Percentiles rank a stretch among this genome's conserved stretches.
Conservation (phyloP, 1,139 yeast species). For the Candida tetrigidarum region DNA sequence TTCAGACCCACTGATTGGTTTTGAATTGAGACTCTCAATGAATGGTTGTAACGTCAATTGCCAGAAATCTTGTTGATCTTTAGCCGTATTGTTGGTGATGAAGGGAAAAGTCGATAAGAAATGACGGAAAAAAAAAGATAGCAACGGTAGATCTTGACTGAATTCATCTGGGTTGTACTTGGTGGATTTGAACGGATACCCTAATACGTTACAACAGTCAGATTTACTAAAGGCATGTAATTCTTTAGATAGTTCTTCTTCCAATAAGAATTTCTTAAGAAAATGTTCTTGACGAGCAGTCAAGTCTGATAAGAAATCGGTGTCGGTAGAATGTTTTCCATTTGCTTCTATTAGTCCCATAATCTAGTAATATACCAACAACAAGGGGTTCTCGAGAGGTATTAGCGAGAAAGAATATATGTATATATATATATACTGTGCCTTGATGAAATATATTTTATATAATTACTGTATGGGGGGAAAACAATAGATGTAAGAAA, state of each 20-base stretch:
- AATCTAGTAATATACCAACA: neutral
- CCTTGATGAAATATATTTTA: too few species aligned
- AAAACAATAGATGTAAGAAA: too few species aligned
- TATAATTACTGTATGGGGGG: too few species aligned
- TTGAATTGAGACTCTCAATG: slow-evolving; percentile 72
- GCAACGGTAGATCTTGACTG: slow-evolving; percentile 58
- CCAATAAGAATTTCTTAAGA: slow-evolving; percentile 77
- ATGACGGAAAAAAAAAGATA: slow-evolving; percentile 64
- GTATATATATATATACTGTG: too few species aligned
- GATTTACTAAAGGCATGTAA: slow-evolving; percentile 59
- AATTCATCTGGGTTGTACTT: slow-evolving; percentile 13
- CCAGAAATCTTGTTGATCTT: slow-evolving; percentile 71
- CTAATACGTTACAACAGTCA: slow-evolving; percentile 65
- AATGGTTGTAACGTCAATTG: slow-evolving; percentile 76
- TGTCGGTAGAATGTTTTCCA: too few species aligned
- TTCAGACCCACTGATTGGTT: slow-evolving; percentile 67
- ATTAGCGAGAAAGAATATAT: too few species aligned
- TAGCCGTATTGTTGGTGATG: slow-evolving; percentile 48
- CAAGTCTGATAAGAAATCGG: neutral
- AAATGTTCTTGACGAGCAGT: slow-evolving; percentile 73
- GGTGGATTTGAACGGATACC: slow-evolving; percentile 63
- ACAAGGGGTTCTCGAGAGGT: too few species aligned
- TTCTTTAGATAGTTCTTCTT: slow-evolving; percentile 64
- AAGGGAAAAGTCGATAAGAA: slow-evolving; percentile 78
- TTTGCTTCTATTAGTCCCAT: neutral